phyloP scores from a whole-genome alignment of 1,284 basidiomycete species.

The Athelia psychrophila region DNA sequence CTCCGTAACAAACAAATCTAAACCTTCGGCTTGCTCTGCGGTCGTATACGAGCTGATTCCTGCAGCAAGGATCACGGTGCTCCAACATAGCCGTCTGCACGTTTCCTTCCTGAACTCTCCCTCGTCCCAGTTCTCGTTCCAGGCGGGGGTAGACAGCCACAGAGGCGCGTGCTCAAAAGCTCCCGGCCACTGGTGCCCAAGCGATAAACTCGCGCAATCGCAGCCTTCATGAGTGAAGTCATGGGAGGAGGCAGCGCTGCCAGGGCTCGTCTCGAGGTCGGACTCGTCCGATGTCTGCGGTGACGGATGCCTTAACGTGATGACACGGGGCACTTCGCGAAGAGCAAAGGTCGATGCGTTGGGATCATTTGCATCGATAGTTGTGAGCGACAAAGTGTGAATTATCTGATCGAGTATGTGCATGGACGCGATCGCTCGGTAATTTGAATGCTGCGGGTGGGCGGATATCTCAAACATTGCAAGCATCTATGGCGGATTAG shows the following conservation, averaged over 20 bases:
- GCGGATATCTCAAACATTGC: slow-evolving; percentile 70
- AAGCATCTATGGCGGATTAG: slow-evolving; percentile 44
- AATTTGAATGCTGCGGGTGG: slow-evolving; percentile 55
- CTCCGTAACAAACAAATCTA: slow-evolving; percentile 59
- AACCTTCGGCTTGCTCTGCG: slow-evolving; percentile 35
- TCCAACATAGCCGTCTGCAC: slow-evolving; percentile 73
- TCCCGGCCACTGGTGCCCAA: slow-evolving; percentile 48
- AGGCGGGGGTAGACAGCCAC: slow-evolving; percentile 63
- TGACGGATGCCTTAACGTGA: background rate
- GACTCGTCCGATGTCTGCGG: background rate
- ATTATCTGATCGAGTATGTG: slow-evolving; percentile 65
- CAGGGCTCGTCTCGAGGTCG: background rate
- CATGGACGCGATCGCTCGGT: slow-evolving; percentile 56
- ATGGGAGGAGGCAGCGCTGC: slow-evolving; percentile 11
- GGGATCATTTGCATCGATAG: slow-evolving; percentile 40
- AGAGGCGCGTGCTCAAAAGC: slow-evolving; percentile 53
- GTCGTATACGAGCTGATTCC: slow-evolving; percentile 60
- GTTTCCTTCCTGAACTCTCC: slow-evolving; percentile 67
- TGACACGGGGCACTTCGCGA: slow-evolving; percentile 31
- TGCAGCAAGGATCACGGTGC: slow-evolving; percentile 56
- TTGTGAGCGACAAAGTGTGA: slow-evolving; percentile 51
- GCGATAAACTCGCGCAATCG: slow-evolving; percentile 49
- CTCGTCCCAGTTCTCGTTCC: slow-evolving; percentile 56
- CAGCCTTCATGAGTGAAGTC: slow-evolving; percentile 34
- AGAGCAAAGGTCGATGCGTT: slow-evolving; percentile 44